Conservation (phyloP, 352 stramenopile genomes). For the Phytopythium aichiense region DNA sequence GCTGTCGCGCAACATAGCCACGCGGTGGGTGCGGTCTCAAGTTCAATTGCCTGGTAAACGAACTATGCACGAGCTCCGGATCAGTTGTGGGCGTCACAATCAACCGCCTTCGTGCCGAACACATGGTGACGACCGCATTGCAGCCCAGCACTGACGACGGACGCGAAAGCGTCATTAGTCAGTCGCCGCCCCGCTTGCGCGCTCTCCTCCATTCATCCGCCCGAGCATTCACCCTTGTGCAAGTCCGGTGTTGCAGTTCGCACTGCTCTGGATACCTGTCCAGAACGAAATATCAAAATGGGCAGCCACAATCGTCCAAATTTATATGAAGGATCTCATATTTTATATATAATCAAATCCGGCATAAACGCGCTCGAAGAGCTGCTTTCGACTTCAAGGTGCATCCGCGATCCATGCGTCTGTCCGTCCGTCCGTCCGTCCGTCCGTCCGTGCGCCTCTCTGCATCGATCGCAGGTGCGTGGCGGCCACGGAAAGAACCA, state of each 20-base stretch:
- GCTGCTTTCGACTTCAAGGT: too few relatives aligned
- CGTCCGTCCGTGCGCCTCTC: too few relatives aligned
- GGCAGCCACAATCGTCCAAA: too few relatives aligned
- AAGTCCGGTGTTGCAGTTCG: not conserved
- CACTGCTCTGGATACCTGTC: too few relatives aligned
- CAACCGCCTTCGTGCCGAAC: not conserved
- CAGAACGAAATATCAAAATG: too few relatives aligned
- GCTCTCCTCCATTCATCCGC: not conserved
- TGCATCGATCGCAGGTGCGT: too few relatives aligned
- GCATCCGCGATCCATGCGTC: too few relatives aligned
- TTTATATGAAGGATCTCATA: too few relatives aligned
- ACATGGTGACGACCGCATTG: not conserved
- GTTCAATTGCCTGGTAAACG: not conserved
- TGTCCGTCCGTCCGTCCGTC: too few relatives aligned
- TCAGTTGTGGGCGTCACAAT: not conserved
- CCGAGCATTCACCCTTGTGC: not conserved
- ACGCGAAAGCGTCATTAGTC: not conserved
- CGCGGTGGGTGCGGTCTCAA: not conserved
- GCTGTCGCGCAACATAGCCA: not conserved
- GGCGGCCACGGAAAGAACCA: too few relatives aligned
- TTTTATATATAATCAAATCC: too few relatives aligned
- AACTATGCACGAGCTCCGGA: not conserved
- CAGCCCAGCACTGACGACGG: not conserved
- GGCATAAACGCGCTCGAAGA: too few relatives aligned
- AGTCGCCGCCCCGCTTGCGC: not conserved